Base-by-base conservation (phyloP, 805 yeast genomes). In the Kuraishia floccosa region DNA sequence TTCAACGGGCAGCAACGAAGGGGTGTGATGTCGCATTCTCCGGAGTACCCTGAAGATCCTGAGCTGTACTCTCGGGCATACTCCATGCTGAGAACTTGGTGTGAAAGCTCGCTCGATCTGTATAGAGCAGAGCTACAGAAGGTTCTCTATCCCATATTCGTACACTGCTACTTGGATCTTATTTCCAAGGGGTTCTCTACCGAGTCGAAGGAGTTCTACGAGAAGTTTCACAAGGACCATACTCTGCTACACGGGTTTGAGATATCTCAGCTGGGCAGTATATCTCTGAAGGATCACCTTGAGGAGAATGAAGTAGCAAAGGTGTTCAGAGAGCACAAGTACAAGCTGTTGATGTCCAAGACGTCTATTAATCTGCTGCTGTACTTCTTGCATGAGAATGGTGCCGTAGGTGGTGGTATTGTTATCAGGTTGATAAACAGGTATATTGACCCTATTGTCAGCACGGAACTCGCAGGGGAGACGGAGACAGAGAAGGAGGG, bases 361-460 rank as follows among this genome's bases (percentile, higher is more conserved):
- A 86, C 96, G 1, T 74, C 94, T 4, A 66, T 89, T 47, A 91
- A 86, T 49, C 58, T 89, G 42, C 65, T 91, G 39, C 62, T 91
- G 32, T 83, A 84, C 49, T 89, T 86, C 43, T 56, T 91, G 33
- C 94, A 85, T 50, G 96, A 89, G 47, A 84, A 86, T 50, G 96
- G 86, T 53, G 79, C 80, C 7, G 76, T 77, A 33, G 97, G 97
- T 26, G 97, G 97, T 2, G 79, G 87, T 2, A 70, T 89, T 24
- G 63, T 89, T 32, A 83, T 91, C 29, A 64, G 96, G 42, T 67
- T 85, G 30, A 76, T 91, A 39, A 91, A 91, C 58, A 87, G 85
- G 55, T 75, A 84, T 50, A 64, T 91, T 43, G 76, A 67, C 30
- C 68, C 75, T 6, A 52, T 60, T 9, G 65, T 69, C 12, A 54